Evolutionary conservation across 1,139 yeast genomes (phyloP).

Genomic region (Geotrichum reessii): DNA sequence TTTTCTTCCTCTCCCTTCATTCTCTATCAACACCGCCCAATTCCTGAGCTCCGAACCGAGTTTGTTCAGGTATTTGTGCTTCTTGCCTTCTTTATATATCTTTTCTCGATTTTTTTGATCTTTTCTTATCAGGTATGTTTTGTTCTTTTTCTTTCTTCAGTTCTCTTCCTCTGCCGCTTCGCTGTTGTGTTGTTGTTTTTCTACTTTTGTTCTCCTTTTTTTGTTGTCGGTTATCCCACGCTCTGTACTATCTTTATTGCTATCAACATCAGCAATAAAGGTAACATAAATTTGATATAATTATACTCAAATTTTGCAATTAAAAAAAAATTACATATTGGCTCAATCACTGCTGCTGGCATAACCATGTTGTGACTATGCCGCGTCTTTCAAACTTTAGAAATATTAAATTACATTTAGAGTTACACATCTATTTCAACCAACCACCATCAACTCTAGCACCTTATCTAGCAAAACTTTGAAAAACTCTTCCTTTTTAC

Average conservation of each 20-base stretch:
- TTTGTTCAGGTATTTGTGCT: not conserved
- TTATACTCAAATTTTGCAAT: not conserved
- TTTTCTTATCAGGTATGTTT: not conserved
- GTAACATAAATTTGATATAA: not conserved
- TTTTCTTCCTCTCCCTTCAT: not conserved
- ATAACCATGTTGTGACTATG: not conserved
- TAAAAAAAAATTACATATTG: not conserved
- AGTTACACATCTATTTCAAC: not conserved
- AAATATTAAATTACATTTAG: not conserved
- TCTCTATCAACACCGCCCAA: not conserved
- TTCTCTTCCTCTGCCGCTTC: not conserved
- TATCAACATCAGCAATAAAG: not conserved
- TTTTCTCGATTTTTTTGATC: not conserved
- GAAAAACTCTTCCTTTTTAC: no score
- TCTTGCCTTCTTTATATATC: not conserved
- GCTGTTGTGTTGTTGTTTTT: not conserved
- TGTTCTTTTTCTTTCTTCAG: not conserved
- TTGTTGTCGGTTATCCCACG: not conserved
- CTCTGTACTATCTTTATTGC: not conserved
- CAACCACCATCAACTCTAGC: not conserved
- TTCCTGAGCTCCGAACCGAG: not conserved
- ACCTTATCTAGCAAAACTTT: no score
- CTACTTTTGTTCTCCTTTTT: not conserved
- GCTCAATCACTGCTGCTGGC: not conserved
- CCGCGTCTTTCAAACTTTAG: not conserved